These are phyloP conservation scores for Penicillium tannophilum DNA, from an alignment of 495 filamentous ascomycete species.

Conservation along the genomic window DNA sequence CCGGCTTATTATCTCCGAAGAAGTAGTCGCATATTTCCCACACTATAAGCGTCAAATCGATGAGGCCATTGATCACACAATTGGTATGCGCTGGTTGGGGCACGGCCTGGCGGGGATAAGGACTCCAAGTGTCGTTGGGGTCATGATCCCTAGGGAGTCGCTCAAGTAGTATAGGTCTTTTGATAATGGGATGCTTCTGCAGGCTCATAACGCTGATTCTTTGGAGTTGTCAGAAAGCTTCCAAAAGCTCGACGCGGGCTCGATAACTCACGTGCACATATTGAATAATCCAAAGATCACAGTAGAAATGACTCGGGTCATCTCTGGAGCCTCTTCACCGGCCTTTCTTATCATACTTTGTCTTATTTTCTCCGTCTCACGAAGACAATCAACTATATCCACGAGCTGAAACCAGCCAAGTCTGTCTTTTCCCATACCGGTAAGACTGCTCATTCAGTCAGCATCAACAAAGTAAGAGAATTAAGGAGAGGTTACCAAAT, in stretches of 20 bases:
- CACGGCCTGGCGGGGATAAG: too few relatives aligned
- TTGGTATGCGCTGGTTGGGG: too few relatives aligned
- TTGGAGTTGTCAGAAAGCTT: too few relatives aligned
- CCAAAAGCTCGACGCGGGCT: neutral
- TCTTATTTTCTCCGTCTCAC: constrained; percentile 23
- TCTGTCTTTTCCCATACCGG: constrained; percentile 36
- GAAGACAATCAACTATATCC: constrained; percentile 27
- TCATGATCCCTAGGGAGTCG: too few relatives aligned
- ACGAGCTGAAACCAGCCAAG: constrained; percentile 32
- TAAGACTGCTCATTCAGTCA: neutral
- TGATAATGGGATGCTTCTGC: too few relatives aligned
- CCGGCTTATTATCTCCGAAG: too few relatives aligned
- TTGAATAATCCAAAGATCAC: constrained; percentile 39
- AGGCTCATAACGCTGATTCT: neutral
- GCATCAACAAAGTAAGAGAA: neutral
- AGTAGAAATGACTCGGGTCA: constrained; percentile 21
- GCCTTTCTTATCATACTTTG: constrained; percentile 11
- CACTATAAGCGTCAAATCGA: too few relatives aligned
- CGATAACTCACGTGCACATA: constrained; percentile 29
- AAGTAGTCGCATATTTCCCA: too few relatives aligned
- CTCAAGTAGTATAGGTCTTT: too few relatives aligned
- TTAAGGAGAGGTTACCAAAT: constrained; percentile 3
- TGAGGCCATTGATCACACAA: too few relatives aligned
- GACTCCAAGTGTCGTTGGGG: too few relatives aligned
- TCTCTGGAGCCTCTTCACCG: constrained; percentile 18